Base-by-base conservation (phyloP, 164 flowering plant species). In the Dillenia suffruticosa region DNA sequence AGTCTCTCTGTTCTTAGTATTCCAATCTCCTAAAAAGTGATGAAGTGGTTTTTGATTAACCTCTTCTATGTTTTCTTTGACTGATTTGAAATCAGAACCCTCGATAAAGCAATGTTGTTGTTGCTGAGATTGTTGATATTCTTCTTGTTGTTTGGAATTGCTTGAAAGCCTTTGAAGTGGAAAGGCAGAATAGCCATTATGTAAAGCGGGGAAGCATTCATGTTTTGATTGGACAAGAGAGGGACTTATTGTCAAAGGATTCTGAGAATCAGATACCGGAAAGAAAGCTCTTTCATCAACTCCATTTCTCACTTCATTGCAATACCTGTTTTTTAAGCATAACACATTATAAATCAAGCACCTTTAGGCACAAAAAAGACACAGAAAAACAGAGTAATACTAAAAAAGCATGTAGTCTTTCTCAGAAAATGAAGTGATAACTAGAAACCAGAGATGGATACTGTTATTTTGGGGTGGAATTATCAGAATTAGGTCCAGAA, bases 1-100 rank as follows among this genome's bases (percentile, higher is more conserved):
- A 26, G 77, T 60, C 10, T 65, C 77, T 53, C 76, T 54, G 69
- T 48, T 67, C 65, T 74, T 80, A 3, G 62, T 68, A 11, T 66
- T 67, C 77, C 78, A 77, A 10, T 80, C 84, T 2, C 68, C 70
- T 57, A 81, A 74, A 71, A 81, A 79, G 46, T 72, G 81, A 66
- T 67, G 75, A 0, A 76, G 66, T 6, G 76, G 76, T 54, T 75
- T 74, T 54, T 72, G 74, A 46, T 69, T 58, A 24, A 72, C 79
- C 32, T 63, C 55, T 44, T 76, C 70, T 55, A 64, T 69, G 51
- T 66, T 72, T 13, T 12, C 43, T 14, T 70, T 78, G 44, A 44
- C 44, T 15, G 77, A 72, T 57, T 74, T 81, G 62, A 81, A 72
- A 60, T 79, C 82, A 19, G 76, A 56, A 12, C 81, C 81, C 55